Percentiles rank a stretch among this genome's conserved stretches.
phyloP scores from a whole-genome alignment of 1,139 yeast genomes.

The Kodamaea sp. region DNA sequence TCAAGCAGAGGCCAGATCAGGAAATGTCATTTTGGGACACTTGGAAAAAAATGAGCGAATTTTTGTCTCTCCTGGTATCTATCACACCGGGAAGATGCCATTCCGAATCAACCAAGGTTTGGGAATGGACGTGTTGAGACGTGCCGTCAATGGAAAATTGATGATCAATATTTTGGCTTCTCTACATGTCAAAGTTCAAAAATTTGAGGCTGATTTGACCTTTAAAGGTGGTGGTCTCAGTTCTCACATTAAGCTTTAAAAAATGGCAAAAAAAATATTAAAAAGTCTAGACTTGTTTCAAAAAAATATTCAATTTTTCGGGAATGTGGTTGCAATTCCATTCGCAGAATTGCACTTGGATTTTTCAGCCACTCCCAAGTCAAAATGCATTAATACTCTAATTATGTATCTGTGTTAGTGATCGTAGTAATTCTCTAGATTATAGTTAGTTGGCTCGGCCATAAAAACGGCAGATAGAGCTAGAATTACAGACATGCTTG shows the following conservation, averaged over 20 bases:
- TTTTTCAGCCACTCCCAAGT: no score
- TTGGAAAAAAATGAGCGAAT: slow-evolving; percentile 34
- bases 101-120: slow-evolving; percentile 42
- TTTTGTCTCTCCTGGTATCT: slow-evolving; percentile 47
- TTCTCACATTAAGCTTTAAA: slow-evolving; percentile 37
- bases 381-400: no score
- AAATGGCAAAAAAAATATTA: background rate
- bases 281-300: background rate
- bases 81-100: slow-evolving; percentile 47
- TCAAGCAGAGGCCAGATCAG: slow-evolving; percentile 45
- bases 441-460: no score
- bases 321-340: no score
- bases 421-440: no score
- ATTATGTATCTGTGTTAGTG: no score
- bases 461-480: no score
- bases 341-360: no score
- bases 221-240: slow-evolving; percentile 43
- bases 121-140: slow-evolving; percentile 47
- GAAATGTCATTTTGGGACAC: slow-evolving; percentile 45
- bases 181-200: slow-evolving; percentile 33
- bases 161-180: slow-evolving; percentile 44
- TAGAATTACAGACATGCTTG: no score
- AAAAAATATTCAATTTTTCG: slow-evolving; percentile 1
- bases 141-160: slow-evolving; percentile 49
- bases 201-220: slow-evolving; percentile 35